These are phyloP conservation scores for Aurantiochytrium sp. DNA, from an alignment of 108 stramenopile genomes.

Conservation along the genomic window DNA sequence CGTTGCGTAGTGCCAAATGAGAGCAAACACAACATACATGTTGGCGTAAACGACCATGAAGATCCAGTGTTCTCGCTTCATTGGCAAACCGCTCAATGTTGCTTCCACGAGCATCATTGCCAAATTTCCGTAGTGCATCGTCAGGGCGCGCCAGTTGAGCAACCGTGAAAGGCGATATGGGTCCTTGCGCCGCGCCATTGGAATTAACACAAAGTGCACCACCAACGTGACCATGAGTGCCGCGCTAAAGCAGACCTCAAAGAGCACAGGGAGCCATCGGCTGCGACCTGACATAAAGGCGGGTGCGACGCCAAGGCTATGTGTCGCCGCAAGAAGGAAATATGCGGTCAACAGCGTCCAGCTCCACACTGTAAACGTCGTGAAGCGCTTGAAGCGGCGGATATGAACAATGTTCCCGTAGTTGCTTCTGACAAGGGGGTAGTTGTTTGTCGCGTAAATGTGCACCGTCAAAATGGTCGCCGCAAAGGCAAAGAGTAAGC, in stretches of 20 bases:
- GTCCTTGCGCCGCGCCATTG: neutral
- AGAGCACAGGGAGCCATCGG: neutral
- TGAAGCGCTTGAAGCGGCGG: neutral
- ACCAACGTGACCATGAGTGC: conserved; percentile 12
- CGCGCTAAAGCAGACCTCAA: conserved; percentile 7
- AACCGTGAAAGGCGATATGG: neutral
- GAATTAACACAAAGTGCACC: conserved; percentile 16
- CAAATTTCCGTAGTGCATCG: conserved; percentile 1
- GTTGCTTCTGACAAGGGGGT: neutral
- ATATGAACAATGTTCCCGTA: neutral
- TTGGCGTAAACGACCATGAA: neutral
- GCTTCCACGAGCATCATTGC: conserved; percentile 2
- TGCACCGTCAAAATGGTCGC: neutral
- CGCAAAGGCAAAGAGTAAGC: neutral
- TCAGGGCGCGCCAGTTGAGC: neutral
- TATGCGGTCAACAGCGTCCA: conserved; percentile 4
- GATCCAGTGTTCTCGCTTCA: neutral
- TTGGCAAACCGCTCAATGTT: neutral
- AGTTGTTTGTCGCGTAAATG: neutral
- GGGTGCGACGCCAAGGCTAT: neutral
- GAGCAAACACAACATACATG: neutral
- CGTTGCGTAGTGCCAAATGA: neutral
- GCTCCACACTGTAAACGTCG: conserved; percentile 2
- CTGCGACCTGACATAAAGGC: neutral
- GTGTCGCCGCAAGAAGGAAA: neutral